Percentiles rank a stretch among this genome's conserved stretches.
phyloP scores from a whole-genome alignment of 2,329 filamentous ascomycete species.

The Pestalotiopsis sp. region DNA sequence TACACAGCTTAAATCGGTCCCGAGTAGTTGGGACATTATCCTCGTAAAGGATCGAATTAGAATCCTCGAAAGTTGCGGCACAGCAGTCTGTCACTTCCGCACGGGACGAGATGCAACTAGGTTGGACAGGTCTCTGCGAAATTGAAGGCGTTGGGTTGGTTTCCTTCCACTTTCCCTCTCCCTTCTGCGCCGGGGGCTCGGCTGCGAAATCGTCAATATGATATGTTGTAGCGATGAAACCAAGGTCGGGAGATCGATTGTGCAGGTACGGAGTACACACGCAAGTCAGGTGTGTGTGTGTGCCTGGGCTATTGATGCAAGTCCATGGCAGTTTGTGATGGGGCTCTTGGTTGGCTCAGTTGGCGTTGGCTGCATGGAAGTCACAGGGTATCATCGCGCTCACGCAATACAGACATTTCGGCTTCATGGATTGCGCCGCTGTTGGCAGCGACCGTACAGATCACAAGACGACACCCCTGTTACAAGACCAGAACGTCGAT shows the following conservation, averaged over 20 bases:
- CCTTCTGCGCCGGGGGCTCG: neutral
- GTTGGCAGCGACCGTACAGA: neutral
- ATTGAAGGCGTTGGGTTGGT: neutral
- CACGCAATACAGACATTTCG: neutral
- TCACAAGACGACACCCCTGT: neutral
- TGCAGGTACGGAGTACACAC: neutral
- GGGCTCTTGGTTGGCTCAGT: neutral
- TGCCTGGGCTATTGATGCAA: neutral
- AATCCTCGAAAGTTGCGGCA: neutral
- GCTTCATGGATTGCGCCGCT: neutral
- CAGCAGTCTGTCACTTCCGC: neutral
- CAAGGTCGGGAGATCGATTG: no score
- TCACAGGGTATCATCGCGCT: constrained; percentile 1
- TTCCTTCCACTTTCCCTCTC: neutral
- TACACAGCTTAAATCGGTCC: neutral
- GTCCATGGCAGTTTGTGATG: neutral
- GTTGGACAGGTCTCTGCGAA: neutral
- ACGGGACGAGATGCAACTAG: neutral
- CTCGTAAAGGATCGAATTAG: constrained; percentile 11
- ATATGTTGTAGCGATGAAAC: neutral
- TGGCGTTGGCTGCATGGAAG: neutral
- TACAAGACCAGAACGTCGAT: neutral
- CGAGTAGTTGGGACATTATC: neutral
- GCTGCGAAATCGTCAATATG: neutral
- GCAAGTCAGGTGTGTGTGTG: neutral